These are phyloP conservation scores for Diaporthe vexans DNA, from an alignment of 2,329 filamentous ascomycete genomes.

Conservation along the genomic window DNA sequence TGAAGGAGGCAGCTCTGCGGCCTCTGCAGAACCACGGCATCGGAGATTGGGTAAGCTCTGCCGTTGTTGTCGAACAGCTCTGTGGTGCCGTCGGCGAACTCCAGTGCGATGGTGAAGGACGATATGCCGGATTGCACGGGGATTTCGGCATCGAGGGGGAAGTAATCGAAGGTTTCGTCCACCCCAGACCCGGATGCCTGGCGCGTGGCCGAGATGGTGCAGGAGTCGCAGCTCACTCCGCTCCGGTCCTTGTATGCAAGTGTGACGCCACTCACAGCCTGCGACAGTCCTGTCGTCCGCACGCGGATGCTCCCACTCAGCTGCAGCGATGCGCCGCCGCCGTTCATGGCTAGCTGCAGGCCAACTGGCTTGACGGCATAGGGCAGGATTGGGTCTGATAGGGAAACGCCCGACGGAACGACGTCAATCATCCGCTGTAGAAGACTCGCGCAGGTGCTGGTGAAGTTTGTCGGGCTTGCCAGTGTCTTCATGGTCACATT, in stretches of 20 bases:
- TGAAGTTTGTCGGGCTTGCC: constrained; percentile 60
- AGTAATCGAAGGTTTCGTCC: constrained; percentile 72
- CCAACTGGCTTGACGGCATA: constrained; percentile 73
- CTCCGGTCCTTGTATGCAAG: constrained; percentile 70
- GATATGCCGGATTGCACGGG: constrained; percentile 71
- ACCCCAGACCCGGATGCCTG: constrained; percentile 67
- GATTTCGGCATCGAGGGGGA: constrained; percentile 64
- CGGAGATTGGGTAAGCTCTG: constrained; percentile 66
- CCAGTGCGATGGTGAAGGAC: constrained; percentile 67
- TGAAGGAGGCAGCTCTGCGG: constrained; percentile 69
- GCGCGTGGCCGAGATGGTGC: constrained; percentile 60
- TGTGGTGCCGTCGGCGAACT: constrained; percentile 57
- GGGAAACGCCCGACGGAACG: constrained; percentile 64
- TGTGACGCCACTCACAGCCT: constrained; percentile 61
- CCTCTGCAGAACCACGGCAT: constrained; percentile 67
- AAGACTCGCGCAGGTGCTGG: constrained; percentile 62
- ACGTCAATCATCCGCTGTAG: constrained; percentile 74
- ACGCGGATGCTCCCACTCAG: constrained; percentile 71
- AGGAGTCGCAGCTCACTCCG: constrained; percentile 62
- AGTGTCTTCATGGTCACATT: constrained; percentile 68
- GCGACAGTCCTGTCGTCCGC: constrained; percentile 63
- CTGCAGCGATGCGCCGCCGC: constrained; percentile 61
- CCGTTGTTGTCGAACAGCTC: constrained; percentile 70
- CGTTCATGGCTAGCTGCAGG: constrained; percentile 67
- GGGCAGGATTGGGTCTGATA: constrained; percentile 66